Percentiles rank a stretch among this genome's conserved stretches.
phyloP scores from a whole-genome alignment of 2,329 filamentous ascomycete genomes.

The Tolypocladium tropicale region DNA sequence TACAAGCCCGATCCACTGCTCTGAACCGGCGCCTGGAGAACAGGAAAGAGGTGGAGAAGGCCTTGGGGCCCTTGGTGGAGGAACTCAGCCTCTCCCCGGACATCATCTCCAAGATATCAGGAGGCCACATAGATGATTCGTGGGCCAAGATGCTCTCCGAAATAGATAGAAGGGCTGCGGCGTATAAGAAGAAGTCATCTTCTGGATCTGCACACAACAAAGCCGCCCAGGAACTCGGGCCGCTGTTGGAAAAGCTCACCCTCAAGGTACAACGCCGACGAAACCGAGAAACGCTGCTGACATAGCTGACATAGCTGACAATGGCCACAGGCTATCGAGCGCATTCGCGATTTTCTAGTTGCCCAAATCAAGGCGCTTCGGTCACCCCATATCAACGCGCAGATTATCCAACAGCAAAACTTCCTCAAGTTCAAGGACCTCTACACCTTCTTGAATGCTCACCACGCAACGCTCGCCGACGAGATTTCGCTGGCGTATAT shows the following conservation, averaged over 20 bases:
- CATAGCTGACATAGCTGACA: constrained; percentile 3
- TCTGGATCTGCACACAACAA: constrained; percentile 56
- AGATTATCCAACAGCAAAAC: constrained; percentile 89
- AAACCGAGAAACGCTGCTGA: background rate
- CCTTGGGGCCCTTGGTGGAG: constrained; percentile 80
- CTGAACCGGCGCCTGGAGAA: constrained; percentile 82
- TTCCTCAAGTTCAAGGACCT: constrained; percentile 84
- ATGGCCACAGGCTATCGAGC: constrained; percentile 61
- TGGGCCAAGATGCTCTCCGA: constrained; percentile 81
- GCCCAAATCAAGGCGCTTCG: constrained; percentile 88
- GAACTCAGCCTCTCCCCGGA: constrained; percentile 81
- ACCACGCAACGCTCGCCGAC: constrained; percentile 73
- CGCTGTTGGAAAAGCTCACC: constrained; percentile 73
- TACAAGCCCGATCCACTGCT: constrained; percentile 77
- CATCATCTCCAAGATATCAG: constrained; percentile 74
- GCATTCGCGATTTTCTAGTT: constrained; percentile 90
- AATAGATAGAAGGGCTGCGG: constrained; percentile 65
- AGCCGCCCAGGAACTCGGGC: constrained; percentile 73
- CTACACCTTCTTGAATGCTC: constrained; percentile 72
- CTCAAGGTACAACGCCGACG: constrained; percentile 48
- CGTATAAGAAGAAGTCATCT: constrained; percentile 54
- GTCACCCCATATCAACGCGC: constrained; percentile 92
- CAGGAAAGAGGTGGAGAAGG: constrained; percentile 77
- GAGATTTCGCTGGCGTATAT: constrained; percentile 91
- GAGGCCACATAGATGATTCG: constrained; percentile 79